Evolutionary conservation across 805 yeast genomes (phyloP), one percentile per base, ranked within the genome.

Genomic region (Metschnikowia corniflorae): DNA sequence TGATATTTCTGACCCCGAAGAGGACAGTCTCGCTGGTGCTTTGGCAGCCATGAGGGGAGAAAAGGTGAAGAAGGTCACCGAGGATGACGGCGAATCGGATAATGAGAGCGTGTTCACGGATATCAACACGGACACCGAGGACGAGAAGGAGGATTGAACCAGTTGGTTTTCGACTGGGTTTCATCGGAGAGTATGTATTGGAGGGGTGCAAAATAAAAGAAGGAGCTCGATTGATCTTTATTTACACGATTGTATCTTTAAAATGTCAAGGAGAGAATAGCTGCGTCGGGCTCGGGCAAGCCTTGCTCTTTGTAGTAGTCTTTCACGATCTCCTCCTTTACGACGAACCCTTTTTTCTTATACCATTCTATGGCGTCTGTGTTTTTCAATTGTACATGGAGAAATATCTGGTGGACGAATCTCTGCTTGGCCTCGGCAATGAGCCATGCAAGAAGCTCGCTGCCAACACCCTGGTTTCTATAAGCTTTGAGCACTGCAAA

Each of bases 11-110:
- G 86, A 78, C 36, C 83, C 87, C 3, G 85, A 77, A 36, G 89
- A 82, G 53, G 89, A 82, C 52, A 68, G 84, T 2, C 57, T 83
- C 43, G 89, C 86, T 8, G 89, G 87, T 26, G 84, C 86, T 0
- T 63, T 83, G 62, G 85, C 87, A 5, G 73, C 77, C 32, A 56
- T 82, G 58, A 74, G 82, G 46, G 91, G 89, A 18, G 77, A 73
- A 28, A 61, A 66, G 6, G 82, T 74, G 9, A 70, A 71, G 47
- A 72, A 63, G 44, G 53, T 38, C 18, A 50, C 37, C 14, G 62
- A 52, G 21, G 68, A 60, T 12, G 71, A 60, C 16, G 75, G 67
- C 12, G 72, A 55, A 19, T 50, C 54, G 31, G 67, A 61, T 31
- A 48, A 53, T 32, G 70, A 63, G 44, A 64, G 70, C 50, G 57